phyloP scores from a whole-genome alignment of 371 early-diverging fungal genomes.

The Rhizopus microsporus region DNA sequence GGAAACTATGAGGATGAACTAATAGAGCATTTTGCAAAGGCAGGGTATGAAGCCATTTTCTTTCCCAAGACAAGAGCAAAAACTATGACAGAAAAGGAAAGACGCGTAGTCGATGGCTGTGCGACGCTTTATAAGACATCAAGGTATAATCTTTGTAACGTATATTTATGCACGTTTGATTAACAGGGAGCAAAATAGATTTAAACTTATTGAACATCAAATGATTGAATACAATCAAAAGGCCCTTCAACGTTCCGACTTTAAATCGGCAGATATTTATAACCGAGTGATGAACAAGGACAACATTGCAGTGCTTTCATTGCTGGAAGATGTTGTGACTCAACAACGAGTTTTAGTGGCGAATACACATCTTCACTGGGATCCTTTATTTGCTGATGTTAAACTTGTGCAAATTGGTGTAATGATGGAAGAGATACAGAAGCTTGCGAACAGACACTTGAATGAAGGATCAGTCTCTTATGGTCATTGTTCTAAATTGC shows the following conservation, averaged over 20 bases:
- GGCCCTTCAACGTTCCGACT: conserved; percentile 85
- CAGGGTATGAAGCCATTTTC: conserved; percentile 92
- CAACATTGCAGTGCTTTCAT: conserved; percentile 89
- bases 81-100: conserved; percentile 91
- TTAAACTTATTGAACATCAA: conserved; percentile 72
- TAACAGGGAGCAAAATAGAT: neutral
- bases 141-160: conserved; percentile 51
- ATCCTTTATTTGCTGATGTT: conserved; percentile 92
- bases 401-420: conserved; percentile 97
- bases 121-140: conserved; percentile 93
- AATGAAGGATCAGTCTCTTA: conserved; percentile 25
- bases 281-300: conserved; percentile 97
- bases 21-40: conserved; percentile 67
- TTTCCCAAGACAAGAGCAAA: conserved; percentile 93
- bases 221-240: conserved; percentile 93
- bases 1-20: conserved; percentile 87
- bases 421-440: conserved; percentile 89
- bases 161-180: neutral
- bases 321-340: conserved; percentile 84
- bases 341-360: conserved; percentile 77
- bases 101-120: conserved; percentile 94
- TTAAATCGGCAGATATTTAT: conserved; percentile 91
- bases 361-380: conserved; percentile 96
- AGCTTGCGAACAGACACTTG: conserved; percentile 51
- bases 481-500: conserved; percentile 48